Evolutionary conservation across 106 monocot species (phyloP).

Genomic region (Phalaenopsis aphrodite): DNA sequence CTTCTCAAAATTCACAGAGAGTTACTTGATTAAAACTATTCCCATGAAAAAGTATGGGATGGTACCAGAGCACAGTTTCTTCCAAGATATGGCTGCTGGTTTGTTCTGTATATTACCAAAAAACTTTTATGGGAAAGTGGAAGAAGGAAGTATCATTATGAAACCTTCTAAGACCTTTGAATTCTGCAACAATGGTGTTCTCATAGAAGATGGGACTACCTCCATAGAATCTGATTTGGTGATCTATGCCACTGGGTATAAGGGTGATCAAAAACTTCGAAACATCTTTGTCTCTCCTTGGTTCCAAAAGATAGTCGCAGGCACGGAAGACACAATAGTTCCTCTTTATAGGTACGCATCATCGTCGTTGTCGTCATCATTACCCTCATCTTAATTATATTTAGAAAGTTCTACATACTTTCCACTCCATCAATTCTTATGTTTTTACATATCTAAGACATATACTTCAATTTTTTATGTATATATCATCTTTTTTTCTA

Average conservation of each 20-base stretch:
- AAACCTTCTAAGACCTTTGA: conserved; percentile 34
- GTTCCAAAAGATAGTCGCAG: conserved; percentile 23
- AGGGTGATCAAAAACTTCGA: conserved; percentile 64
- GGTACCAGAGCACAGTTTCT: conserved; percentile 60
- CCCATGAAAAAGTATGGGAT: conserved; percentile 64
- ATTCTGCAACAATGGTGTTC: conserved; percentile 47
- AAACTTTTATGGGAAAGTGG: conserved; percentile 57
- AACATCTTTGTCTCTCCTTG: conserved; percentile 32
- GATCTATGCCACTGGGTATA: conserved; percentile 68
- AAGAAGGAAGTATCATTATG: conserved; percentile 62
- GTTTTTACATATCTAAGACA: too few relatives aligned
- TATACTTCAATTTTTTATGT: too few relatives aligned
- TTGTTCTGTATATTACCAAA: conserved; percentile 27
- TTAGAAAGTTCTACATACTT: too few relatives aligned
- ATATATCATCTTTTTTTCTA: not conserved
- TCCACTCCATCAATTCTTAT: too few relatives aligned
- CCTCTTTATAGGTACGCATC: conserved; percentile 56
- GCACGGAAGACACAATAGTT: conserved; percentile 25
- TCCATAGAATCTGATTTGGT: conserved; percentile 38
- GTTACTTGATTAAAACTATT: conserved; percentile 34
- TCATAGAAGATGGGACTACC: conserved; percentile 19
- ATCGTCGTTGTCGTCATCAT: too few relatives aligned
- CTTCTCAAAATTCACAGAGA: conserved; percentile 46
- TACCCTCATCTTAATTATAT: too few relatives aligned
- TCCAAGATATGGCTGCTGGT: conserved; percentile 25